A percentile compares a stretch with the other conserved stretches of the same genome.
phyloP scores from a whole-genome alignment of 371 early-diverging fungal genomes.

The Mortierella sp. region DNA sequence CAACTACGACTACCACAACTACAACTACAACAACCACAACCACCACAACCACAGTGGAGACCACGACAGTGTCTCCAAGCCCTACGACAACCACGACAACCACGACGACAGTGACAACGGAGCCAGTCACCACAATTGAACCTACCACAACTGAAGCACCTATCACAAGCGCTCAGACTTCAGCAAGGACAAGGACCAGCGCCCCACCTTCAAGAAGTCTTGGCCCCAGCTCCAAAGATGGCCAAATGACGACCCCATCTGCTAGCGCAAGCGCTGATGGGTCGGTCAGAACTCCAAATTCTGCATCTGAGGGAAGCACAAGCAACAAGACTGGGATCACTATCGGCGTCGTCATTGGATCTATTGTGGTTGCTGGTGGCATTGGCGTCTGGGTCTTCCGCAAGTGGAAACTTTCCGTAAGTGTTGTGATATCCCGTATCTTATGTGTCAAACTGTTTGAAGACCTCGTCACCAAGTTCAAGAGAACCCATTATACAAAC shows the following conservation, averaged over 20 bases:
- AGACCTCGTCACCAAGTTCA: too few relatives aligned
- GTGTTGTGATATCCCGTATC: neutral
- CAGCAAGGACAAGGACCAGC: neutral
- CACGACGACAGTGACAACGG: too few relatives aligned
- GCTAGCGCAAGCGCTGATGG: conserved; percentile 3
- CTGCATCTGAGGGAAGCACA: conserved; percentile 1
- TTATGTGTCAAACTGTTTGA: neutral
- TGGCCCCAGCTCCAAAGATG: neutral
- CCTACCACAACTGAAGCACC: conserved; percentile 3
- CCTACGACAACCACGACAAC: conserved; percentile 5
- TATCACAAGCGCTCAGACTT: neutral
- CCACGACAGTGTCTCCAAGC: too few relatives aligned
- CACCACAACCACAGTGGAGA: conserved; percentile 10
- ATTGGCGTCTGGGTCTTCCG: conserved; percentile 55
- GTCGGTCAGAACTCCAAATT: neutral
- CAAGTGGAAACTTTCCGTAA: conserved; percentile 56
- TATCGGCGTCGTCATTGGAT: conserved; percentile 48
- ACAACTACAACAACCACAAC: conserved; percentile 5
- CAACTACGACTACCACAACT: conserved; percentile 1
- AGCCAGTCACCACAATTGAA: conserved; percentile 3
- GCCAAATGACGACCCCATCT: too few relatives aligned
- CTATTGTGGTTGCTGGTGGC: conserved; percentile 31
- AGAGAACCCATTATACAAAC: too few relatives aligned
- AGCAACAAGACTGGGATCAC: conserved; percentile 41
- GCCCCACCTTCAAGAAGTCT: neutral